Evolutionary conservation across 2,329 filamentous ascomycete genomes (phyloP), one percentile per base, ranked within the genome.

Genomic region (Metarhizium anisopliae): DNA sequence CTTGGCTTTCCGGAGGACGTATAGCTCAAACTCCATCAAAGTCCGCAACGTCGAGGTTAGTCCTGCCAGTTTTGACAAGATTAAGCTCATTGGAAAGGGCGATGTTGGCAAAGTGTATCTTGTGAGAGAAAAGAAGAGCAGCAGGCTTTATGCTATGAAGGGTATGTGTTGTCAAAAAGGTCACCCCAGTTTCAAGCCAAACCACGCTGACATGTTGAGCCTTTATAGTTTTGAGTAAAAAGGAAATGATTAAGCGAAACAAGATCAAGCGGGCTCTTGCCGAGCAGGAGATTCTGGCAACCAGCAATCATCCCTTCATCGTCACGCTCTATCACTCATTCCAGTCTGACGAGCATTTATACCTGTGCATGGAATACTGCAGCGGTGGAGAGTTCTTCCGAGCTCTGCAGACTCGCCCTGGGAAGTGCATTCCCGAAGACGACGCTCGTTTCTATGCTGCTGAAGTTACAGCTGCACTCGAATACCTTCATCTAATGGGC

Each of bases 241-340:
- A 97, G 78, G 94, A 99, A 73, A 99, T 99, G 94, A 99, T 99
- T 74, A 99, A 99, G 78, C 88, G 94, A 57, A 99, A 99, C 79
- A 99, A 99, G 81, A 99, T 99, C 76, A 99, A 99, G 81, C 85
- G 94, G 68, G 94, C 94, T 14, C 79, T 99, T 63, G 94, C 94
- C 42, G 94, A 99, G 74, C 94, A 97, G 70, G 94, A 99, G 72
- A 99, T 99, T 61, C 78, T 99, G 54, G 94, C 94, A 8, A 99
- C 94, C 47, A 97, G 93, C 78, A 99, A 99, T 65, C 94, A 99
- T 67, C 94, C 94, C 0, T 99, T 99, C 72, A 99, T 99, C 68
- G 94, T 99, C 60, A 99, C 94, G 0, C 79, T 99, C 2, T 99
- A 97, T 70, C 94, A 99, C 74, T 97, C 93, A 0, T 99, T 99